Conservation (phyloP, 768 basidiomycete species). For the Tricholoma hemisulphureum region DNA sequence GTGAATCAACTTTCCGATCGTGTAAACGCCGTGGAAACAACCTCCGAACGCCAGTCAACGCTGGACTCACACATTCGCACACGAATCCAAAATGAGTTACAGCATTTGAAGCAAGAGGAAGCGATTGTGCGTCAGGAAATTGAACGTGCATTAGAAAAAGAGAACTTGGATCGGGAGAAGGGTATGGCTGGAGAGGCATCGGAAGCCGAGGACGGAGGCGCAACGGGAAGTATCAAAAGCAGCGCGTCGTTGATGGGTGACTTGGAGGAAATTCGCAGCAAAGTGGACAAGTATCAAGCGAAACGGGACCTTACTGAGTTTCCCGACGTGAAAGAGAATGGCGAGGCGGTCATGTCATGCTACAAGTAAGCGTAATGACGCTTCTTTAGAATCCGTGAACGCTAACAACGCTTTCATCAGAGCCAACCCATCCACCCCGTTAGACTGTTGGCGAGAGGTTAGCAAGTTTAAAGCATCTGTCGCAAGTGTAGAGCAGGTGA, state of each 20-base stretch:
- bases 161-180: slow-evolving; percentile 80
- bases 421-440: slow-evolving; percentile 44
- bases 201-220: neutral
- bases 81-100: slow-evolving; percentile 68
- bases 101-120: slow-evolving; percentile 66
- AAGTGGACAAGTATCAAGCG: slow-evolving; percentile 69
- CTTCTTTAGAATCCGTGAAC: neutral
- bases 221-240: slow-evolving; percentile 48
- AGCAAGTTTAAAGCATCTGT: slow-evolving; percentile 68
- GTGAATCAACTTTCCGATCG: slow-evolving; percentile 76
- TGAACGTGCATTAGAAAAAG: slow-evolving; percentile 76
- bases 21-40: slow-evolving; percentile 54
- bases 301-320: slow-evolving; percentile 54
- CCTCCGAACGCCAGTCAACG: slow-evolving; percentile 67
- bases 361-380: slow-evolving; percentile 55
- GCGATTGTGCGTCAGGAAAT: slow-evolving; percentile 69
- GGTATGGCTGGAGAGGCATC: slow-evolving; percentile 44
- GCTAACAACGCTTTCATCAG: slow-evolving; percentile 36
- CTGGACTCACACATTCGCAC: slow-evolving; percentile 73
- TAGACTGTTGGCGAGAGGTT: slow-evolving; percentile 79
- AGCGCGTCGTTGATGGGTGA: slow-evolving; percentile 68
- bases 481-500: slow-evolving; percentile 65
- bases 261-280: slow-evolving; percentile 68
- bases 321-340: slow-evolving; percentile 53
- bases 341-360: slow-evolving; percentile 67